Conservation (phyloP, 768 basidiomycete species). For the Boletus rex-veris region DNA sequence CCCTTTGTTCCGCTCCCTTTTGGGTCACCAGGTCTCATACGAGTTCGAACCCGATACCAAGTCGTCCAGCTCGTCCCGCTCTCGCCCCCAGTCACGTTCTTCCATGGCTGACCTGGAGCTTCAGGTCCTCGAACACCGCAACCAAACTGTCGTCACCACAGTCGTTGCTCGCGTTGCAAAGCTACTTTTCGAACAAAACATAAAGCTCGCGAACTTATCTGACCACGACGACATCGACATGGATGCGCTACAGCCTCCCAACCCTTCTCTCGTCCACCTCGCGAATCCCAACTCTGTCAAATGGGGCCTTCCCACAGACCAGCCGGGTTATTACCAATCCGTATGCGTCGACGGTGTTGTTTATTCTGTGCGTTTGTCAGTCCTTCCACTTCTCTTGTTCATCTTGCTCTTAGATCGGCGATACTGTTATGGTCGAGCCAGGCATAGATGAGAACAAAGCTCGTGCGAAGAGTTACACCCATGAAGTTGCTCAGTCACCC, state of each 20-base stretch:
- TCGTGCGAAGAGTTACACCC: conserved; percentile 39
- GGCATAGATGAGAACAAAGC: conserved; percentile 46
- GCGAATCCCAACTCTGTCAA: conserved; percentile 33
- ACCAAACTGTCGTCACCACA: conserved; percentile 43
- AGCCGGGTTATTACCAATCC: conserved; percentile 38
- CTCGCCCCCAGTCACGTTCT: conserved; percentile 10
- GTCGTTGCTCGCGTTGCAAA: conserved; percentile 44
- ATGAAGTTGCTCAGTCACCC: conserved; percentile 41
- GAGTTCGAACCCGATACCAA: conserved; percentile 12
- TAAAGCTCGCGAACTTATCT: conserved; percentile 37
- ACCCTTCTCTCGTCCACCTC: conserved; percentile 21
- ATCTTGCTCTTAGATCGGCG: conserved; percentile 47
- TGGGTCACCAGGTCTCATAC: conserved; percentile 27
- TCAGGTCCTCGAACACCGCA: conserved; percentile 36
- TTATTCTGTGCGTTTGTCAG: conserved; percentile 45
- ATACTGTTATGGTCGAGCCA: conserved; percentile 59
- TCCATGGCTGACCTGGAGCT: conserved; percentile 22
- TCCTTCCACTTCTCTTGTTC: neutral
- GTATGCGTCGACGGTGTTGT: conserved; percentile 54
- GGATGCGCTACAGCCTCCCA: conserved; percentile 10
- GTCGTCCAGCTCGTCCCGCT: conserved; percentile 17
- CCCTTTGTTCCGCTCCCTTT: conserved; percentile 39
- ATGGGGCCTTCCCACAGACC: conserved; percentile 30
- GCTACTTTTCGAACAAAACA: conserved; percentile 44
- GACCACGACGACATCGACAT: conserved; percentile 28